These are phyloP conservation scores for Rosa rugosa DNA, from an alignment of 306 rosid species.

Conservation along the genomic window DNA sequence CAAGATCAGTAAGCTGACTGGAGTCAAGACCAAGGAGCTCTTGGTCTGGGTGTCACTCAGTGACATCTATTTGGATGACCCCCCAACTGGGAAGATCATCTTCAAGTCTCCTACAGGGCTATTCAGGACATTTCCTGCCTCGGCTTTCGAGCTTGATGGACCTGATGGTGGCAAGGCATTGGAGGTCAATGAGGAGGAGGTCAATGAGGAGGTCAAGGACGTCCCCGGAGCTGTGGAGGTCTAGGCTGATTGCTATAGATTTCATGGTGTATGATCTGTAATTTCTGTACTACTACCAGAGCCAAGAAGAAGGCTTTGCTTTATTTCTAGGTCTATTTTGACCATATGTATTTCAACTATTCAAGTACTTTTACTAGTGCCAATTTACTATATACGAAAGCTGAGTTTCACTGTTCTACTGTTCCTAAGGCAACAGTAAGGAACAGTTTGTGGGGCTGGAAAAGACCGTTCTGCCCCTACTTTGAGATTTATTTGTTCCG, in stretches of 20 bases:
- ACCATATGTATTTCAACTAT: no score
- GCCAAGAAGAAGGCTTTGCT: no score
- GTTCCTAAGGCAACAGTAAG: no score
- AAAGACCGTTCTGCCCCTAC: no score
- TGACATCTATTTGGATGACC: constrained; percentile 68
- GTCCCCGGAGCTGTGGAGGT: constrained; percentile 24
- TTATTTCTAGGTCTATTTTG: no score
- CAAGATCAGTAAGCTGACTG: constrained; percentile 74
- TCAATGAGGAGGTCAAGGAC: constrained; percentile 24
- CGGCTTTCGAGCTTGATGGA: constrained; percentile 63
- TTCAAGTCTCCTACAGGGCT: constrained; percentile 67
- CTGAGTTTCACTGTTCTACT: no score
- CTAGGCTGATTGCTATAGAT: neutral
- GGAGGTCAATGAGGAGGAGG: neutral
- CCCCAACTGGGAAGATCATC: constrained; percentile 71
- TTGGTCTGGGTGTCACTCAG: constrained; percentile 65
- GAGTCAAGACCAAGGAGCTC: constrained; percentile 87
- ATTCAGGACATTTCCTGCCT: constrained; percentile 51
- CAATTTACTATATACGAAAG: no score
- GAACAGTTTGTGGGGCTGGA: no score
- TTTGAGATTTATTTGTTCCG: no score
- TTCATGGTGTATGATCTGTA: neutral
- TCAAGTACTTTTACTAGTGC: no score
- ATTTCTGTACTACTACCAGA: no score
- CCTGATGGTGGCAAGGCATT: neutral